A percentile compares a stretch with the other conserved stretches of the same genome.
These are phyloP conservation scores for Xylaria intraflava DNA, from an alignment of 495 filamentous ascomycete species.

Conservation along the genomic window DNA sequence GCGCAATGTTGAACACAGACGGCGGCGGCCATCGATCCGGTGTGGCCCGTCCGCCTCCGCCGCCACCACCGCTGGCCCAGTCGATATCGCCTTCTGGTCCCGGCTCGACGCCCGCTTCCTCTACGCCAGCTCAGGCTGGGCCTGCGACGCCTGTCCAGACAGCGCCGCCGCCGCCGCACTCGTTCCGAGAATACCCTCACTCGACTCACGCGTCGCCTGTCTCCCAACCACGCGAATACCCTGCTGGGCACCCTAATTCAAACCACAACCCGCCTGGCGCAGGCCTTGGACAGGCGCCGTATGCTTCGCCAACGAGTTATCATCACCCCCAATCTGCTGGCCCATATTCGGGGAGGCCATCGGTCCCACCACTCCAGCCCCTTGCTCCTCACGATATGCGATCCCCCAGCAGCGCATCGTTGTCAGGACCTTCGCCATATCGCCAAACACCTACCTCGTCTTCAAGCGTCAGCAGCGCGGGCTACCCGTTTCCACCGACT, in stretches of 20 bases:
- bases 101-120: conserved; percentile 1
- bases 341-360: conserved; percentile 39
- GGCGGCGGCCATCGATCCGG: conserved; percentile 27
- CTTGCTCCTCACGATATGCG: conserved; percentile 42
- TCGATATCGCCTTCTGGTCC: conserved; percentile 10
- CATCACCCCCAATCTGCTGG: conserved; percentile 23
- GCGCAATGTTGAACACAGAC: conserved; percentile 47
- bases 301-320: conserved; percentile 37
- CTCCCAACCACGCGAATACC: conserved; percentile 24
- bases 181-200: conserved; percentile 44
- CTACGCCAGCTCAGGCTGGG: conserved; percentile 24
- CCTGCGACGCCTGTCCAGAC: conserved; percentile 45
- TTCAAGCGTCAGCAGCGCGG: conserved; percentile 33
- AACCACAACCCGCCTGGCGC: conserved; percentile 22
- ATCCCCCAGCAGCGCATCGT: conserved; percentile 41
- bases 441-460: conserved; percentile 43
- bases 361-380: conserved; percentile 47
- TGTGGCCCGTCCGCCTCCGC: conserved; percentile 15
- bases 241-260: conserved; percentile 29
- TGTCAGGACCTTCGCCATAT: conserved; percentile 48
- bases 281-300: conserved; percentile 17
- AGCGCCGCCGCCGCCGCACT: conserved; percentile 29
- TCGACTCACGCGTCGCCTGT: conserved; percentile 36
- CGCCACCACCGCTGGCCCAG: conserved; percentile 20
- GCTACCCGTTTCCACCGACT: conserved; percentile 50